Conservation (phyloP, 805 yeast species). For the Candida namnaoensis region DNA sequence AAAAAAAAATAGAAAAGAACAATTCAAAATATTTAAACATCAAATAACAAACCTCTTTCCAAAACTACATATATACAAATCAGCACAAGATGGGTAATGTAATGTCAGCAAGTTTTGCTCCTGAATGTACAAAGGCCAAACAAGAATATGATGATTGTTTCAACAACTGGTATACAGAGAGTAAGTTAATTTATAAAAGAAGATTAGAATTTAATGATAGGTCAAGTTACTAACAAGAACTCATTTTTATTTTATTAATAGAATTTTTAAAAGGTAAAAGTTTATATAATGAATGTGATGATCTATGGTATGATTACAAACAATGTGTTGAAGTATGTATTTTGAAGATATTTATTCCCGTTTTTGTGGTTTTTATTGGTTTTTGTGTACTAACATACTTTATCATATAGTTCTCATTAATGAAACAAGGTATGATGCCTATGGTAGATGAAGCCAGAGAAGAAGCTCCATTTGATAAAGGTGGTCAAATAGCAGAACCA, state of each 20-base stretch:
- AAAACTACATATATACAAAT: too few species aligned
- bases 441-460: constrained; percentile 83
- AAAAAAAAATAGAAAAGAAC: too few species aligned
- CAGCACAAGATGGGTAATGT: constrained; percentile 43
- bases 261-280: constrained; percentile 50
- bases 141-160: constrained; percentile 87
- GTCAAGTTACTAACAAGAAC: background rate
- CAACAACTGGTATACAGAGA: constrained; percentile 91
- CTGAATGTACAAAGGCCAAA: constrained; percentile 88
- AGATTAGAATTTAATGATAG: background rate
- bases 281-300: constrained; percentile 81
- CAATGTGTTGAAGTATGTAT: constrained; percentile 69
- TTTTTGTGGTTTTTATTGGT: background rate
- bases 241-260: background rate
- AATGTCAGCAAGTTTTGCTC: constrained; percentile 88
- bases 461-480: constrained; percentile 80
- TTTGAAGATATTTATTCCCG: constrained; percentile 23
- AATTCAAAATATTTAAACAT: too few species aligned
- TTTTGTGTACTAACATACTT: background rate
- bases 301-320: constrained; percentile 80
- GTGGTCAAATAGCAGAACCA: constrained; percentile 32
- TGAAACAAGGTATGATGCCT: constrained; percentile 68
- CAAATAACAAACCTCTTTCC: too few species aligned
- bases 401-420: constrained; percentile 35
- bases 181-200: constrained; percentile 21